Evolutionary conservation across 768 basidiomycete species (phyloP).

Genomic region (Mycena leptocephala): DNA sequence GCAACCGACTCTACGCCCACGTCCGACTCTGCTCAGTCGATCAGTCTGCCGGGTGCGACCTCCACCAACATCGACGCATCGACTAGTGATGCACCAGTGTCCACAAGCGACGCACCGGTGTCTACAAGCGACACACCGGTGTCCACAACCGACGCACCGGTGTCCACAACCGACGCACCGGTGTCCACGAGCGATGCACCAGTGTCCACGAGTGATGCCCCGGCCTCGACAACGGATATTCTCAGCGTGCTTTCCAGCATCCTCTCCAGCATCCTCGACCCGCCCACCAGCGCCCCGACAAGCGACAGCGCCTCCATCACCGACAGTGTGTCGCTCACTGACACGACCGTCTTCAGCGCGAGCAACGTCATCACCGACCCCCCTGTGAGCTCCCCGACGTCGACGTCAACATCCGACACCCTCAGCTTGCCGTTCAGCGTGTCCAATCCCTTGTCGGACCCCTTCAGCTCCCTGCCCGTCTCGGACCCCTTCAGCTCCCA

Average conservation of each 20-base stretch:
- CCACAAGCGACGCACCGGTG: not conserved
- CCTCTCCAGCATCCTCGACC: not conserved
- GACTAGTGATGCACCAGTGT: not conserved
- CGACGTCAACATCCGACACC: not conserved
- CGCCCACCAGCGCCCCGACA: not conserved
- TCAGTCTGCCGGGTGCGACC: conserved; percentile 33
- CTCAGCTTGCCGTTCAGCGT: not conserved
- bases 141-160: not conserved
- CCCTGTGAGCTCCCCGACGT: not conserved
- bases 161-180: not conserved
- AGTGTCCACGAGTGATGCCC: not conserved
- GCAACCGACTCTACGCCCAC: conserved; percentile 60
- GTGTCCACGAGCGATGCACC: not conserved
- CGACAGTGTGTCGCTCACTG: not conserved
- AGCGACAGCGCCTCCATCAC: not conserved
- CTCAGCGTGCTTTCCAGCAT: not conserved
- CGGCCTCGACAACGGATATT: not conserved
- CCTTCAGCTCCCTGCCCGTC: not conserved
- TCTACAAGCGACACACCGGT: not conserved
- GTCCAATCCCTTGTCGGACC: not conserved
- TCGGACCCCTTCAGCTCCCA: not conserved
- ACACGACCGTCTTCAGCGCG: conserved; percentile 14
- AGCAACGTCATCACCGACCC: not conserved
- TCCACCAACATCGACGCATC: conserved; percentile 27
- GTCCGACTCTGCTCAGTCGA: not conserved